Percentiles rank a stretch among this genome's conserved stretches.
Evolutionary conservation across 352 stramenopile species (phyloP).

Genomic region (Globisporangium recalcitrans): DNA sequence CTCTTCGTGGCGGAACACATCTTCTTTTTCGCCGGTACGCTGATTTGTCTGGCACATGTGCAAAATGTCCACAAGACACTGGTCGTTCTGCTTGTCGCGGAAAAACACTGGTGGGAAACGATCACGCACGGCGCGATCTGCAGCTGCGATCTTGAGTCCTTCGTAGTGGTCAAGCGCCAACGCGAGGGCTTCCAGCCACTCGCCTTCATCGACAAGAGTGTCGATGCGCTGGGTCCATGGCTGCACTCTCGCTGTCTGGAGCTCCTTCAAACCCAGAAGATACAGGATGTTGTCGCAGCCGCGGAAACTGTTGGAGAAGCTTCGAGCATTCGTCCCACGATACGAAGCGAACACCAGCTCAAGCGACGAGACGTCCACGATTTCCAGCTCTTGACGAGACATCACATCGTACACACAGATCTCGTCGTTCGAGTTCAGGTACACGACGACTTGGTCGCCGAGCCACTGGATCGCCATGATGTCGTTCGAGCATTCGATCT

Average conservation of each 20-base stretch:
- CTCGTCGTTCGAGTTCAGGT: conserved; percentile 93
- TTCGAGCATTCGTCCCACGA: conserved; percentile 77
- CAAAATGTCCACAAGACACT: conserved; percentile 86
- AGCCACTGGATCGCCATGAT: conserved; percentile 95
- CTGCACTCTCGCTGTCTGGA: conserved; percentile 89
- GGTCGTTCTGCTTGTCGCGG: conserved; percentile 84
- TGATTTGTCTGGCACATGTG: conserved; percentile 90
- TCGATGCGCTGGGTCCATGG: conserved; percentile 92
- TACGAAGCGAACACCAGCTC: conserved; percentile 93
- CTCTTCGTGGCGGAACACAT: conserved; percentile 82
- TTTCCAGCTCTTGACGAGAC: conserved; percentile 92
- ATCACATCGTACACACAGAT: conserved; percentile 96
- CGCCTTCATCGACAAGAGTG: conserved; percentile 91
- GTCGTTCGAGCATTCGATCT: conserved; percentile 85
- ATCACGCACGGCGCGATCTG: conserved; percentile 75
- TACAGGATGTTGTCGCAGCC: conserved; percentile 92
- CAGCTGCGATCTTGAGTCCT: conserved; percentile 78
- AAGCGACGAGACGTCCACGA: conserved; percentile 91
- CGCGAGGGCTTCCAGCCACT: conserved; percentile 96
- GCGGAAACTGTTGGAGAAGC: conserved; percentile 87
- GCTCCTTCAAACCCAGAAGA: conserved; percentile 89
- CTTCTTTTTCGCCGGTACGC: conserved; percentile 81
- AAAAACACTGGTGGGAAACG: conserved; percentile 87
- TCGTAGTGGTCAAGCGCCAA: conserved; percentile 96
- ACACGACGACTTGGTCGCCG: conserved; percentile 93